These are phyloP conservation scores for Oldenlandia corymbosa DNA, from an alignment of 257 asterid species.

Conservation along the genomic window DNA sequence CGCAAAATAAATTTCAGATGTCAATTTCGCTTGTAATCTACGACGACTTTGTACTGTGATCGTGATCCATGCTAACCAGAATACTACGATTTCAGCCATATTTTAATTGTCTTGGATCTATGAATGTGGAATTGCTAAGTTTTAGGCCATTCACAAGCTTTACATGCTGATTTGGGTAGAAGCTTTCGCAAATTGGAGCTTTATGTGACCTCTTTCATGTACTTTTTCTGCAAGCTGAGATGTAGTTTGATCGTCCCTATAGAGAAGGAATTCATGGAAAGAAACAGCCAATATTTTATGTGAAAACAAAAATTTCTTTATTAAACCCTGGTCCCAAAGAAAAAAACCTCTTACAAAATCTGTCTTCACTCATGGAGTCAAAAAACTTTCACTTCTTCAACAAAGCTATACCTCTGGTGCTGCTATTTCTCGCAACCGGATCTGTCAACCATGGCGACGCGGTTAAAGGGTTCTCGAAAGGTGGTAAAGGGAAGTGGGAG, in stretches of 20 bases:
- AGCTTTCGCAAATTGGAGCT: not conserved
- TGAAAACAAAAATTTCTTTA: not conserved
- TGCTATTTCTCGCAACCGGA: slow-evolving; percentile 14
- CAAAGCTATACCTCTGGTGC: slow-evolving; percentile 16
- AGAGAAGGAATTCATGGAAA: slow-evolving; percentile 7
- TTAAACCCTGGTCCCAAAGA: too few species aligned
- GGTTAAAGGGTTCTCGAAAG: not conserved
- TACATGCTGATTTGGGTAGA: not conserved
- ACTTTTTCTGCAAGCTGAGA: not conserved
- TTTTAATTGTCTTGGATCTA: too few species aligned
- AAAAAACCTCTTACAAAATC: too few species aligned
- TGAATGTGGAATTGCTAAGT: not conserved
- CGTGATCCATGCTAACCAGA: too few species aligned
- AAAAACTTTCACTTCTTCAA: slow-evolving; percentile 1
- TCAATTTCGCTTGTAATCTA: too few species aligned
- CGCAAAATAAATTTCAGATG: too few species aligned
- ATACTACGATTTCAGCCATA: too few species aligned
- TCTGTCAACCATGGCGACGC: slow-evolving; percentile 8
- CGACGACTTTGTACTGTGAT: too few species aligned
- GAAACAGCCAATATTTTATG: not conserved
- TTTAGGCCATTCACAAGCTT: slow-evolving; percentile 3
- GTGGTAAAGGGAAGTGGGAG: slow-evolving; percentile 43
- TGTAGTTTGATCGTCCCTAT: not conserved
- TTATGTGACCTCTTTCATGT: not conserved
- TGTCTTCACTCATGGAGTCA: slow-evolving; percentile 21